These are phyloP conservation scores for Aquilaria sinensis DNA, from an alignment of 345 rosid species.

Conservation along the genomic window DNA sequence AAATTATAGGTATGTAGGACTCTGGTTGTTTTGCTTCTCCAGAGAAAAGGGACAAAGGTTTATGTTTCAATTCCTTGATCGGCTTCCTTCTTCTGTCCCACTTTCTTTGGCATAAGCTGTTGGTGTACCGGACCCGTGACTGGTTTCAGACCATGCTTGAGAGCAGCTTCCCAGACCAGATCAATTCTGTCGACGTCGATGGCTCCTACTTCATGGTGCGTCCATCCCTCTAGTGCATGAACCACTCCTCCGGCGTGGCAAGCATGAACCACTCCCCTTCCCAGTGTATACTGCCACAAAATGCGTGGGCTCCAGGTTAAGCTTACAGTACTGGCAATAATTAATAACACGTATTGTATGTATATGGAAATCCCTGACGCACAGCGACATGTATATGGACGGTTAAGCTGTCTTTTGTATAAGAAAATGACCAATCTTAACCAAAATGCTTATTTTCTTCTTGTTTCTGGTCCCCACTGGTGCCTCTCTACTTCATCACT, in stretches of 20 bases:
- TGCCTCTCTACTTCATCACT: no score
- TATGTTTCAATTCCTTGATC: neutral
- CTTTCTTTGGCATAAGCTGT: neutral
- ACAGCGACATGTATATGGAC: no score
- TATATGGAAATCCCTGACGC: no score
- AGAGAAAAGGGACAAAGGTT: neutral
- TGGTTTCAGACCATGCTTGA: conserved; percentile 68
- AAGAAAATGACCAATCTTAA: neutral
- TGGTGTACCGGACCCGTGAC: conserved; percentile 12
- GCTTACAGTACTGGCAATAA: neutral
- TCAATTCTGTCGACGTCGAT: conserved; percentile 84
- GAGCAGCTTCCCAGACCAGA: conserved; percentile 87
- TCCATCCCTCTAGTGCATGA: conserved; percentile 83
- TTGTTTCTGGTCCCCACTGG: no score
- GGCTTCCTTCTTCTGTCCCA: neutral
- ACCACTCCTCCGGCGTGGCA: conserved; percentile 99
- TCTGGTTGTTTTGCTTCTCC: neutral
- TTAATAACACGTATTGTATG: neutral
- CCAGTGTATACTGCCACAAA: conserved; percentile 83
- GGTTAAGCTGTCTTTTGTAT: neutral
- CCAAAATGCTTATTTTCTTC: no score
- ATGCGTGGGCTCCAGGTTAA: neutral
- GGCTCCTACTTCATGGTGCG: conserved; percentile 94
- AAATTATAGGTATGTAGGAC: no score
- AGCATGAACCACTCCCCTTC: conserved; percentile 93